Base-by-base conservation (phyloP, 768 basidiomycete genomes). In the Tephrocybe sp. region DNA sequence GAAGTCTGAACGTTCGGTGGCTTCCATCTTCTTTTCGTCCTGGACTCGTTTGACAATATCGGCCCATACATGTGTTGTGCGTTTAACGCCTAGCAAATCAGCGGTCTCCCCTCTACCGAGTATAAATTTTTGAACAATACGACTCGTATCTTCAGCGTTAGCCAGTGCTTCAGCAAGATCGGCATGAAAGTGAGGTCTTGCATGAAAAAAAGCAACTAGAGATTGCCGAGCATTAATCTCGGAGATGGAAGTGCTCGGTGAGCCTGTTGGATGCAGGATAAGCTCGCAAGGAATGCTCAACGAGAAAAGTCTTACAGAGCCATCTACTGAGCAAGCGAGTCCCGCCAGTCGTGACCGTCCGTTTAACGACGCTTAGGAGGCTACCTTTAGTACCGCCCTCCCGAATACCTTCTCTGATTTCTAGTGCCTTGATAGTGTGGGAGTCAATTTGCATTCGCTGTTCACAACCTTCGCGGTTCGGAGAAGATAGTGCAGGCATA, bases 401-500 rank as follows among this genome's bases (percentile, higher is more conserved):
- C 25, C 82, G 73, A 22, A 82, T 76, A 25, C 77, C 78, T 69
- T 92, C 89, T 19, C 83, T 77, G 44, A 95, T 86, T 65, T 95
- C 92, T 37, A 94, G 79, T n/a, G 87, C 86, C 62, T 87, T 86
- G 66, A 93, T 86, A 1, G 92, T 93, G 62, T 93, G 85, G 4
- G 87, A 78, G 62, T 95, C 92, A 48, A 95, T 90, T 56, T 92
- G 87, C 89, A 95, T 91, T n/a, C 84, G 75, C 21, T 74, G 70
- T 22, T 72, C 61, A 13, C 64, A 53, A 15, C 65, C 72, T 64
- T 92, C 88, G 54, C 74, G 79, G 35, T 70, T 74, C 0, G 89
- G 87, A 21, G 64, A 61, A 21, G 75, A 70, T 21, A 90, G 74
- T 16, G 62, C 61, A 11, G 92, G 91, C 84, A 87, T 89, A 60